These are phyloP conservation scores for Vitis riparia DNA, from an alignment of 164 flowering plant species.

Conservation along the genomic window DNA sequence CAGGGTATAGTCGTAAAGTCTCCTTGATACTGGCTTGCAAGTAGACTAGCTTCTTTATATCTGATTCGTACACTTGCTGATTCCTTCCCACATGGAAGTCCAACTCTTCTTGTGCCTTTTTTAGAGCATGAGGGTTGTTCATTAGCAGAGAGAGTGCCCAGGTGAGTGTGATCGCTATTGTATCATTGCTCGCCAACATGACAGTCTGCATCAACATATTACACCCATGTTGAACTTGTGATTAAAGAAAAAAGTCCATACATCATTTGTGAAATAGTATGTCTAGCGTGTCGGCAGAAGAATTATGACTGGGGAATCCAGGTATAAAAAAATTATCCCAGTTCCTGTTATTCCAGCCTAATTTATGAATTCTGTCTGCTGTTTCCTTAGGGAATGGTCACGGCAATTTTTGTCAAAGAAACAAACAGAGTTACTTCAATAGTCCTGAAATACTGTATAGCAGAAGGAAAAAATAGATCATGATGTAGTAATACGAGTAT, in stretches of 20 bases:
- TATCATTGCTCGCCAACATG: conserved; percentile 21
- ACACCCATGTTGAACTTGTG: not conserved
- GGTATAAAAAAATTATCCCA: too few relatives aligned
- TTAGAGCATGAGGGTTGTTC: conserved; percentile 18
- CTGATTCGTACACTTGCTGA: conserved; percentile 29
- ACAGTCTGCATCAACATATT: conserved; percentile 11
- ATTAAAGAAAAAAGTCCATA: too few relatives aligned
- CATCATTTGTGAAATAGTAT: not conserved
- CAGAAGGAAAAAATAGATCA: too few relatives aligned
- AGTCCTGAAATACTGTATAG: too few relatives aligned
- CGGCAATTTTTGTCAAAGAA: too few relatives aligned
- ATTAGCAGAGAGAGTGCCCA: conserved; percentile 25
- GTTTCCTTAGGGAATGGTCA: too few relatives aligned
- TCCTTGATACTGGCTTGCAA: conserved; percentile 31
- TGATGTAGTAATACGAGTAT: too few relatives aligned
- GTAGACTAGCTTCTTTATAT: conserved; percentile 24
- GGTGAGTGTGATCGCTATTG: conserved; percentile 19
- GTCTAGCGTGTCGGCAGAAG: not conserved
- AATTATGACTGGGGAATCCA: too few relatives aligned
- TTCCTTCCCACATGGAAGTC: conserved; percentile 21
- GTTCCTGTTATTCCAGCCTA: too few relatives aligned
- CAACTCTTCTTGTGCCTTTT: conserved; percentile 28
- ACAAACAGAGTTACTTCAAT: too few relatives aligned
- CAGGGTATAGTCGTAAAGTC: conserved; percentile 21
- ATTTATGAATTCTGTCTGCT: too few relatives aligned